phyloP scores from a whole-genome alignment of 139 green algal genomes.

The Volvox reticuliferus region DNA sequence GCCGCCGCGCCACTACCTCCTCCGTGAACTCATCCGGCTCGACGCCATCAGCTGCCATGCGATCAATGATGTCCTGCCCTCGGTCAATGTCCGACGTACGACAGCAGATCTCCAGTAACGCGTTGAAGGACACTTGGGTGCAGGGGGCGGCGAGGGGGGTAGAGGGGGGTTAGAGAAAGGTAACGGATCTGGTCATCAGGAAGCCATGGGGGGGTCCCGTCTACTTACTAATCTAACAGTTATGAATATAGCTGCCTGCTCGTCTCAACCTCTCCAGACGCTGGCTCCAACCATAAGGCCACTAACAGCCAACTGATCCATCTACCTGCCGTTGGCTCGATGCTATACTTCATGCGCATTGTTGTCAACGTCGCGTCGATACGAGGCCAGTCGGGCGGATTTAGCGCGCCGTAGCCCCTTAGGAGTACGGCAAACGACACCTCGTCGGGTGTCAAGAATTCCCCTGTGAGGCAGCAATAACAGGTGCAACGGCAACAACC shows the following conservation, averaged over 20 bases:
- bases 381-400: slow-evolving; percentile 77
- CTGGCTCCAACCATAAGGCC: too few relatives aligned
- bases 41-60: slow-evolving; percentile 76
- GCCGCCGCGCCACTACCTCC: slow-evolving; percentile 66
- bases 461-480: slow-evolving; percentile 44
- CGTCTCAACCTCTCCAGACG: too few relatives aligned
- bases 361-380: slow-evolving; percentile 75
- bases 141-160: not conserved
- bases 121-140: slow-evolving; percentile 79
- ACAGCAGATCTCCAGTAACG: slow-evolving; percentile 84
- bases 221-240: too few relatives aligned
- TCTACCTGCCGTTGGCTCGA: slow-evolving; percentile 71
- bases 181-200: too few relatives aligned
- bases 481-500: not conserved
- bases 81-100: slow-evolving; percentile 81
- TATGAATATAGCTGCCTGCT: too few relatives aligned
- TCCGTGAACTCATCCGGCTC: slow-evolving; percentile 76
- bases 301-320: not conserved
- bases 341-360: slow-evolving; percentile 78
- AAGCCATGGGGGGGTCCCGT: too few relatives aligned
- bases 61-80: slow-evolving; percentile 83
- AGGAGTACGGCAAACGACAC: slow-evolving; percentile 87
- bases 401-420: slow-evolving; percentile 75
- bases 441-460: slow-evolving; percentile 84
- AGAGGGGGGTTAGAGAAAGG: not conserved